phyloP scores from a whole-genome alignment of 2,329 filamentous ascomycete genomes.

The Botrytis tulipae region DNA sequence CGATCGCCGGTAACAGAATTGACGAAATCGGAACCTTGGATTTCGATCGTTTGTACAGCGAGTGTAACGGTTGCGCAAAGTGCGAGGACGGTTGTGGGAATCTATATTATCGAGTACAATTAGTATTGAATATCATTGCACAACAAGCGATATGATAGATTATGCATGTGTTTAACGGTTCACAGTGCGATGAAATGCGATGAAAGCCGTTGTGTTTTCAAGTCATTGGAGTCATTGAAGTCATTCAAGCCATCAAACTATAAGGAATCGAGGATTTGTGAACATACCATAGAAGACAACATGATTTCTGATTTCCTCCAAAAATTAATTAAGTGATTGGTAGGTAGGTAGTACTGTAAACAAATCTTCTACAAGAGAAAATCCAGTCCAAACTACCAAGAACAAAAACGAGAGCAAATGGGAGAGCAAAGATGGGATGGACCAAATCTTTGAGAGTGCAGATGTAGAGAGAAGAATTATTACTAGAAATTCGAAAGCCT shows the following conservation, averaged over 20 bases:
- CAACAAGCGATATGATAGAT: not conserved
- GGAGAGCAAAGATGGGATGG: not conserved
- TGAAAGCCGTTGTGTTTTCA: not conserved
- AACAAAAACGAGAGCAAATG: not conserved
- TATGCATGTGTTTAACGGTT: not conserved
- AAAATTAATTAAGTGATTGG: not conserved
- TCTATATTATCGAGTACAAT: constrained; percentile 14
- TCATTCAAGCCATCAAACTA: not conserved
- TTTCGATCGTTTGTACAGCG: constrained; percentile 57
- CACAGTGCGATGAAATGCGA: not conserved
- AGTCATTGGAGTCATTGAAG: not conserved
- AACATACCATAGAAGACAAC: constrained; percentile 11
- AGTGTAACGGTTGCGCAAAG: constrained; percentile 43
- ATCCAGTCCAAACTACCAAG: not conserved
- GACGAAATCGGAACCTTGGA: constrained; percentile 58
- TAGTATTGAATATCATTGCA: constrained; percentile 1
- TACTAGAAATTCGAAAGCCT: not conserved
- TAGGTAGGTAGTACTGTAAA: not conserved
- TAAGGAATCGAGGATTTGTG: not conserved
- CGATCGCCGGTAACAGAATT: constrained; percentile 57
- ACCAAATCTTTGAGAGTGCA: not conserved
- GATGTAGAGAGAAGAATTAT: not conserved
- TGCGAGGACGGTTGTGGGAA: constrained; percentile 30
- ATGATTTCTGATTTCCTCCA: not conserved
- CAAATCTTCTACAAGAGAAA: not conserved